Base-by-base conservation (phyloP, 1,284 basidiomycete genomes). In the Abortiporus biennis region DNA sequence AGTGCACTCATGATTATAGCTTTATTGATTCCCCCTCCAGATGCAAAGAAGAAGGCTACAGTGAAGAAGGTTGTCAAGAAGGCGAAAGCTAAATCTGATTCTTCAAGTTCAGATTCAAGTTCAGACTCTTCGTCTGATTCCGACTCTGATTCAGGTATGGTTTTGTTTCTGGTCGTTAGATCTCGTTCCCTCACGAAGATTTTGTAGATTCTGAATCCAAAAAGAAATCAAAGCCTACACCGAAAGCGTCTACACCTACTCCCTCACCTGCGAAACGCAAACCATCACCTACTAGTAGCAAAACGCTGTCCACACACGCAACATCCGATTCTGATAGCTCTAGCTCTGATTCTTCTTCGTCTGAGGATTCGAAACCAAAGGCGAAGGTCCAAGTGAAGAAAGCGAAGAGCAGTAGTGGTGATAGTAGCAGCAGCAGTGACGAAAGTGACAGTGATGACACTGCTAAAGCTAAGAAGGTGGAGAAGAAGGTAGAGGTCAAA, bases 31-130 rank as follows among this genome's bases (percentile, higher is more conserved):
- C n/a, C n/a, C n/a, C n/a, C n/a, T n/a, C n/a, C n/a, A n/a, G n/a
- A n/a, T n/a, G n/a, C n/a, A n/a, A n/a, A n/a, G n/a, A n/a, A n/a
- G n/a, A n/a, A n/a, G n/a, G n/a, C n/a, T n/a, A n/a, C n/a, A n/a
- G n/a, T n/a, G n/a, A n/a, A n/a, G n/a, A n/a, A n/a, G n/a, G 12
- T 12, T 25, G 16, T 24, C 24, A 39, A 17, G 20, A 25, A 31
- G 30, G 8, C 4, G 5, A 6, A 24, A 8, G 20, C 38, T 6
- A 17, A 38, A 6, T 40, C 44, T 22, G 15, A 36, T 22, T 47
- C 46, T 9, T 52, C 51, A 16, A 50, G 45, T 37, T 51, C 40
- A n/a, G 35, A 32, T 40, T 42, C 40, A 24, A 31, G 24, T 38
- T 47, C 42, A 21, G 40, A 48, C 38, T 36, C 46, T 36, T 48